Base-by-base conservation (phyloP, 78 protist species). In the Dictyostelium firmibasis region DNA sequence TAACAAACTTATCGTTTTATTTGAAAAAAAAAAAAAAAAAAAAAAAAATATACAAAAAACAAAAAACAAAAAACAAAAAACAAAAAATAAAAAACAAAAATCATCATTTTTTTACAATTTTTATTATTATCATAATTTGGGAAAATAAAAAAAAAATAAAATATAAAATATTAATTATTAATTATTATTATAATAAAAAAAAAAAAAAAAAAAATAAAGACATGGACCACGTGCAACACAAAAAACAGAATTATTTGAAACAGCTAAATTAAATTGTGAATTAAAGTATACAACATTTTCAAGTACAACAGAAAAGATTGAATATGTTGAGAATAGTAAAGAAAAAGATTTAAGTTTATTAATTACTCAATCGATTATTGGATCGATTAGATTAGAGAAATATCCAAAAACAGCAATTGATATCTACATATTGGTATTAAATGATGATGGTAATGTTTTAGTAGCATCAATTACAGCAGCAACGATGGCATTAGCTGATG, bases 401-500 rank as follows among this genome's bases (percentile, higher is more conserved):
- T 97, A 84, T 35, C 99, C 98, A 8, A 98, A 98, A 83, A 64
- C 97, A 3, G 95, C 84, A 0, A 69, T 98, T 53, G 97, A 95
- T 31, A 35, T 97, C 1, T 75, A 94, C 77, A 84, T 92, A 23
- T 35, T 96, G n/a, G 99, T 98, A 20, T 87, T 98, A 44, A 91
- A 96, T 81, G 97, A 93, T 38, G 99, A 93, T 67, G 99, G 99
- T 35, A 33, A 84, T 33, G 95, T 81, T 5, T 67, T 96, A 72
- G 77, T 75, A 0, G 95, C 97, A 6, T 79, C 98, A 2, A 92
- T 95, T 69, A 82, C 84, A 10, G 93, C 98, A 31, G 98, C 96
- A 11, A 85, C 94, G 2, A 81, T 97, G 86, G 99, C 99, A 11
- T 74, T 98, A 67, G 97, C 98, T 0, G 96, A 98, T 36, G 99